Conservation (phyloP, 2,329 filamentous ascomycete genomes). For the Coleophoma eucalyptorum region DNA sequence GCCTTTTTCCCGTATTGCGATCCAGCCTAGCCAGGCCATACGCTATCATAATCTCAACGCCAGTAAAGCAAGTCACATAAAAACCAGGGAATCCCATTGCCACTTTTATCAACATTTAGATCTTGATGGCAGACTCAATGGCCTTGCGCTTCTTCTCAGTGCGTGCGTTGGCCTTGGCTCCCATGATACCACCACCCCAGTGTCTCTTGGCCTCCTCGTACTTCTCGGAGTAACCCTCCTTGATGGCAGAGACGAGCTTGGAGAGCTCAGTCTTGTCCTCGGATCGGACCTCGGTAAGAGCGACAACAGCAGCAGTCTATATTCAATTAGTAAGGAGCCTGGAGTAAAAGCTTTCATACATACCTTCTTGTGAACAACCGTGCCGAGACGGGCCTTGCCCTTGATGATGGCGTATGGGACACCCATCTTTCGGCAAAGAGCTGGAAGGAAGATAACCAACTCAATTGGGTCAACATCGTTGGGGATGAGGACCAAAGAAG, state of each 20-base stretch:
- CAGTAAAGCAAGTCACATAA: conserved; percentile 11
- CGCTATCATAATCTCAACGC: conserved; percentile 28
- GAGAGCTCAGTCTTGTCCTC: conserved; percentile 98
- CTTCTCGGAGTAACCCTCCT: conserved; percentile 97
- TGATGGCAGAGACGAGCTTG: conserved; percentile 94
- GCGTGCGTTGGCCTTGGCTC: conserved; percentile 80
- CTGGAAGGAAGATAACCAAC: conserved; percentile 97
- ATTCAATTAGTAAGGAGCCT: conserved; percentile 33
- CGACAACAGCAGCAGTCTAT: conserved; percentile 87
- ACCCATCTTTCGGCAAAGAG: conserved; percentile 99
- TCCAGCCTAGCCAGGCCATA: conserved; percentile 21
- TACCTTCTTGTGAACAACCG: conserved; percentile 95
- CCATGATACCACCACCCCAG: conserved; percentile 99
- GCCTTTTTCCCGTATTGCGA: conserved; percentile 5
- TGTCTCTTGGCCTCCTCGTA: conserved; percentile 86
- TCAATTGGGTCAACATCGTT: conserved; percentile 99
- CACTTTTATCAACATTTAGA: conserved; percentile 53
- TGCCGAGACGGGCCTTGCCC: conserved; percentile 98
- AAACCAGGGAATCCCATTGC: conserved; percentile 10
- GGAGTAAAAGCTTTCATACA: conserved; percentile 42
- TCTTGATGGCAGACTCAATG: conserved; percentile 92
- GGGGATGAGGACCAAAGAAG: conserved; percentile 93
- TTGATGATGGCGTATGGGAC: conserved; percentile 98
- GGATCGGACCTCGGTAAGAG: conserved; percentile 91
- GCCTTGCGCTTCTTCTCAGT: conserved; percentile 75